Conservation (phyloP, 192 early-diverging fungal genomes). For the Mortierella antarctica region DNA sequence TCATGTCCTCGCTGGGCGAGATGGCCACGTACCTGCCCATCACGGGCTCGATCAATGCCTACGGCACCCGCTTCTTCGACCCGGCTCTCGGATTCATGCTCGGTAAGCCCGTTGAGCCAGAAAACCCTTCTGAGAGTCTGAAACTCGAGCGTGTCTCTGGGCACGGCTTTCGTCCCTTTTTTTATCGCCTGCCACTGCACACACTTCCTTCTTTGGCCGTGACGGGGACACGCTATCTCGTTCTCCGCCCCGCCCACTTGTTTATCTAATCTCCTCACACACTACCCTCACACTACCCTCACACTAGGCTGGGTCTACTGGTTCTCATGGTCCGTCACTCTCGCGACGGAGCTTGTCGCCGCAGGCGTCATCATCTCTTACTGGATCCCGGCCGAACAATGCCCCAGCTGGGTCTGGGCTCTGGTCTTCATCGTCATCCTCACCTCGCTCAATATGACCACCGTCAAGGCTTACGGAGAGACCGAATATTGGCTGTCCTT, state of each 20-base stretch:
- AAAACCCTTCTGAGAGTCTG: neutral
- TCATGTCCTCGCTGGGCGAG: constrained; percentile 88
- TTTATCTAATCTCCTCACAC: neutral
- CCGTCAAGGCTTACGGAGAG: constrained; percentile 83
- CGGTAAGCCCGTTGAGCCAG: constrained; percentile 37
- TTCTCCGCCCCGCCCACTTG: too few species aligned
- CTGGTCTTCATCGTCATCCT: constrained; percentile 71
- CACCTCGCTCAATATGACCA: constrained; percentile 71
- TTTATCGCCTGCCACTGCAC: too few species aligned
- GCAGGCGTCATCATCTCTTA: constrained; percentile 79
- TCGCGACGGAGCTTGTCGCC: constrained; percentile 82
- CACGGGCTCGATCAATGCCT: constrained; percentile 81
- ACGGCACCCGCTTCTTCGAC: constrained; percentile 81
- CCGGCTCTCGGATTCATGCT: constrained; percentile 83
- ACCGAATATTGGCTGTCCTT: constrained; percentile 82
- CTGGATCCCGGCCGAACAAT: constrained; percentile 26
- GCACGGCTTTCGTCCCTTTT: too few species aligned
- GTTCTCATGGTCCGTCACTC: constrained; percentile 71
- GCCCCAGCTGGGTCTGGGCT: constrained; percentile 59
- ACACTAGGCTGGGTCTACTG: constrained; percentile 71
- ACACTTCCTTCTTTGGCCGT: too few species aligned
- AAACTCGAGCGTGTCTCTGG: neutral
- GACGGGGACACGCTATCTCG: too few species aligned
- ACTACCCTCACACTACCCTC: neutral
- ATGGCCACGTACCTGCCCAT: constrained; percentile 88